A percentile compares a stretch with the other conserved stretches of the same genome.
phyloP scores from a whole-genome alignment of 2,329 filamentous ascomycete genomes.

The Calonectria pteridis region DNA sequence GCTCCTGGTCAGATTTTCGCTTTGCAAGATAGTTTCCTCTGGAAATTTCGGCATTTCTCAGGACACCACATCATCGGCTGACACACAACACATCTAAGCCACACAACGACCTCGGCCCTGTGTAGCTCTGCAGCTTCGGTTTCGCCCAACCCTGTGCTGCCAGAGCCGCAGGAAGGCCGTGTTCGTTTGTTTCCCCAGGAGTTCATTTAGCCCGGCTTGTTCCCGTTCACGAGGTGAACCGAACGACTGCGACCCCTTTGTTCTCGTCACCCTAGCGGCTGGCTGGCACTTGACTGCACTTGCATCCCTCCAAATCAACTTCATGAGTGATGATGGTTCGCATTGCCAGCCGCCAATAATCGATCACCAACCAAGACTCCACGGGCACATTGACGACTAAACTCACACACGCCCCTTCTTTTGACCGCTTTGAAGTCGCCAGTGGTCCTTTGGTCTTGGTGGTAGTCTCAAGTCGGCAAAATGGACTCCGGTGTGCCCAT shows the following conservation, averaged over 20 bases:
- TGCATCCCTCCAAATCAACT: background rate
- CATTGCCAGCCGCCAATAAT: constrained; percentile 33
- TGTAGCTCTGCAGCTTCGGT: constrained; percentile 13
- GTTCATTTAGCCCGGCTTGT: background rate
- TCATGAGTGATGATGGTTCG: constrained; percentile 40
- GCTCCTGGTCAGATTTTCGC: background rate
- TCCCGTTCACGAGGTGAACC: background rate
- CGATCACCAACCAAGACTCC: constrained; percentile 21
- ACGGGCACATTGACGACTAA: constrained; percentile 27
- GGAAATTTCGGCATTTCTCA: background rate
- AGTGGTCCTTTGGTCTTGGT: constrained; percentile 20
- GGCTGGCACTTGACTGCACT: background rate
- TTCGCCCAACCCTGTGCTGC: constrained; percentile 14
- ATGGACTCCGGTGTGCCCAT: constrained; percentile 55
- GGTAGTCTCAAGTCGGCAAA: constrained; percentile 15
- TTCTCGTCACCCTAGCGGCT: background rate
- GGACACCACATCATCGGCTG: background rate
- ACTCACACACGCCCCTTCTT: constrained; percentile 2
- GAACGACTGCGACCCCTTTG: background rate
- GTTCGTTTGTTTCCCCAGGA: background rate
- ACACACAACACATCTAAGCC: constrained; percentile 3
- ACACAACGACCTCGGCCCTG: constrained; percentile 9
- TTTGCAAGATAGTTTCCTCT: background rate
- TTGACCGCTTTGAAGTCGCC: constrained; percentile 10
- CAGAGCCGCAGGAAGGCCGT: background rate